phyloP scores from a whole-genome alignment of 306 rosid species.

The Medicago ruthenica region DNA sequence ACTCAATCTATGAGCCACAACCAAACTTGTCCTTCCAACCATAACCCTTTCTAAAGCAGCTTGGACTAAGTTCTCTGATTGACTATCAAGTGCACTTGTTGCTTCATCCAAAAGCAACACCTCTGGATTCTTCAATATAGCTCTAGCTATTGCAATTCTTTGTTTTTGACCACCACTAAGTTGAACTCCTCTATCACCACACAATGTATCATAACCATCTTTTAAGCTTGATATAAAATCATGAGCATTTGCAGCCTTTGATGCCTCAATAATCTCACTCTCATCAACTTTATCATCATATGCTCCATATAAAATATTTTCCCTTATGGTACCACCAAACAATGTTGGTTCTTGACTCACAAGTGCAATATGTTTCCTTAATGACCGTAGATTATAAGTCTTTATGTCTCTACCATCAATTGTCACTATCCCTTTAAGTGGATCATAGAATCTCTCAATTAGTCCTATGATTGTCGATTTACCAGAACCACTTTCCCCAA shows the following conservation, averaged over 20 bases:
- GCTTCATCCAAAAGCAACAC: constrained; percentile 87
- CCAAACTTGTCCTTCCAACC: constrained; percentile 93
- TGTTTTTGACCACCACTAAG: constrained; percentile 93
- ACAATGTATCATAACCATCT: constrained; percentile 75
- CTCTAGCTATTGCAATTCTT: constrained; percentile 85
- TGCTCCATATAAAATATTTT: constrained; percentile 72
- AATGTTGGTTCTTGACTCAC: constrained; percentile 89
- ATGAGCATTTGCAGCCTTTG: constrained; percentile 81
- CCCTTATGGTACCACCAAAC: constrained; percentile 74
- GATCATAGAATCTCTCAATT: constrained; percentile 86
- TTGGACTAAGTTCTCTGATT: constrained; percentile 82
- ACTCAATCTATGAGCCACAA: constrained; percentile 91
- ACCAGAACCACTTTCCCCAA: constrained; percentile 88
- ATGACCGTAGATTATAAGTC: constrained; percentile 58
- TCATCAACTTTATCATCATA: constrained; percentile 51
- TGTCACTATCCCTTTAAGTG: constrained; percentile 57
- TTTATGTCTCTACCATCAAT: constrained; percentile 70
- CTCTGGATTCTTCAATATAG: constrained; percentile 71
- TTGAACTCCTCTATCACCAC: constrained; percentile 88
- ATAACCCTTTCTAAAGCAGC: constrained; percentile 78
- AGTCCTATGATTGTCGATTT: constrained; percentile 82
- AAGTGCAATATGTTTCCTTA: constrained; percentile 74
- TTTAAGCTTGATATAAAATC: constrained; percentile 75
- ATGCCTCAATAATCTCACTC: constrained; percentile 67
- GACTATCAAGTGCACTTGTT: constrained; percentile 83